A percentile compares a stretch with the other conserved stretches of the same genome.
phyloP scores from a whole-genome alignment of 129 eudicot genomes.

The carrot (Daucus carota) region DNA sequence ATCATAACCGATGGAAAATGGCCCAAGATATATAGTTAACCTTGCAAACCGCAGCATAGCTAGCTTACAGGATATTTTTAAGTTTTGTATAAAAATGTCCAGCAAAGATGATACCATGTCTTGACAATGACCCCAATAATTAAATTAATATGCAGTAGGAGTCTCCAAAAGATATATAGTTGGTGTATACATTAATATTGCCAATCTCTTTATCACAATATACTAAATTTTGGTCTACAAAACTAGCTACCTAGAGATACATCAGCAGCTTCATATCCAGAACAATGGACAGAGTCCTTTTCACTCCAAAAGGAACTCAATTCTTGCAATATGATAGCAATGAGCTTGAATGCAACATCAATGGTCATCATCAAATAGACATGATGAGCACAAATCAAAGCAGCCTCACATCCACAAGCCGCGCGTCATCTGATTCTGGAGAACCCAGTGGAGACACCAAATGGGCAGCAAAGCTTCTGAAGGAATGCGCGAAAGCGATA shows the following conservation, averaged over 20 bases:
- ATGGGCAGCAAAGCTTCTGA: constrained; percentile 61
- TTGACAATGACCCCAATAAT: constrained; percentile 19
- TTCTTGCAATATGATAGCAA: constrained; percentile 28
- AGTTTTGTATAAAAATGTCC: neutral
- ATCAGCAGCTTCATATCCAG: neutral
- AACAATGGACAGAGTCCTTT: constrained; percentile 43
- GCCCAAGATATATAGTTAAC: no score
- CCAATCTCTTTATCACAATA: constrained; percentile 16
- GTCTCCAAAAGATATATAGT: neutral
- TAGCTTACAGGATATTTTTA: neutral
- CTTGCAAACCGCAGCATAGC: neutral
- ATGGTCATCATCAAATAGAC: constrained; percentile 24
- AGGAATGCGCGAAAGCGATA: constrained; percentile 69
- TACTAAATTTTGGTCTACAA: neutral
- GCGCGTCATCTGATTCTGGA: constrained; percentile 26
- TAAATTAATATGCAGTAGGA: neutral
- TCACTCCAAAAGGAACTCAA: constrained; percentile 18
- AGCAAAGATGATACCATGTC: constrained; percentile 20
- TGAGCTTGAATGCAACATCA: constrained; percentile 22
- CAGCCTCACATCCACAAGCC: constrained; percentile 19
- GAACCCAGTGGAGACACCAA: constrained; percentile 30
- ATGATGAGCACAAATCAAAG: constrained; percentile 21
- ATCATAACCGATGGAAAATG: no score
- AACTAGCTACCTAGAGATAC: neutral
- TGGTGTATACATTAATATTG: constrained; percentile 5